Base-by-base conservation (phyloP, 2,329 filamentous ascomycete genomes). In the Teratosphaeria viscida region DNA sequence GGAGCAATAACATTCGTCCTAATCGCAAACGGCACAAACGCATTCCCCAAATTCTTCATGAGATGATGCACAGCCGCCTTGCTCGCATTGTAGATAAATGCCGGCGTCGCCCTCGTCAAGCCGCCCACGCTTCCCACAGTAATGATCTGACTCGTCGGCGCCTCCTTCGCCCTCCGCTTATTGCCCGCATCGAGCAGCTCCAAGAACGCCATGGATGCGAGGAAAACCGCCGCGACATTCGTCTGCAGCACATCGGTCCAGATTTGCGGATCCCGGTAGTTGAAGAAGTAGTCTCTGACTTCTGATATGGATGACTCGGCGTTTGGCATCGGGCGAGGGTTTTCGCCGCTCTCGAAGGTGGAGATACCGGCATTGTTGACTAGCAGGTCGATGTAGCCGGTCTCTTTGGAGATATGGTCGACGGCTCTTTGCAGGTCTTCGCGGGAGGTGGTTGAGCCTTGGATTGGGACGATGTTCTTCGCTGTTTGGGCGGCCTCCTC, bases 371-470 rank as follows among this genome's bases (percentile, higher is more conserved):
- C 79, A 63, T 82, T 82, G 54, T 64, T 64, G 66, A 82, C 73
- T 0, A 82, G 70, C 27, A 82, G 74, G 64, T 83, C 79, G 59
- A 82, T 75, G 63, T 79, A 75, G 52, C 75, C 77, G 2, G 67
- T 67, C 29, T 81, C 75, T 7, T 68, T 62, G 5, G 73, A 70
- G 52, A 82, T 74, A 1, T 69, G 68, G n/a, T 72, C 69, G 12
- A 76, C 78, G 3, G 74, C 77, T 4, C 64, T 64, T 19, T 72
- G 67, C 34, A 81, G 67, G 14, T 77, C 78, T 0, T 68, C 63
- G 27, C 74, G 74, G 23, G 73, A 72, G 4, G 75, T 75, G 1
- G 79, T 74, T 59, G 78, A 76, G 64, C 74, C 75, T 59, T 74
- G 67, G 49, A 80, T 70, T 1, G 77, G 72, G 34, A 71, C 68